Conservation (phyloP, 177 flowering plant genomes). For the Tripterygium wilfordii region DNA sequence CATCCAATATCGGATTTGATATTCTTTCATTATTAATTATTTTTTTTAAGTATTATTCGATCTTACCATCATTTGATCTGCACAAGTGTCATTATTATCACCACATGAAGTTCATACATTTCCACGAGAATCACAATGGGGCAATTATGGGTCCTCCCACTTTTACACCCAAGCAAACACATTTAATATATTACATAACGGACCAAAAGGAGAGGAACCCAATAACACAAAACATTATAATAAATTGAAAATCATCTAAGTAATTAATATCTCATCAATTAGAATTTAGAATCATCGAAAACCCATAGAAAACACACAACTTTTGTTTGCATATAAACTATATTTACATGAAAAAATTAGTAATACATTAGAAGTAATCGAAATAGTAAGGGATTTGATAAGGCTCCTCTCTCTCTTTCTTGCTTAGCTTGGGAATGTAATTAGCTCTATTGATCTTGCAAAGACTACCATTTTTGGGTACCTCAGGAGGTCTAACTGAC, state of each 20-base stretch:
- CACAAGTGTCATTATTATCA: constrained; percentile 29
- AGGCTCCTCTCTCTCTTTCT: constrained; percentile 56
- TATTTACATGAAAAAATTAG: background rate
- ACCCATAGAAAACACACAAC: constrained; percentile 2
- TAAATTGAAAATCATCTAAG: background rate
- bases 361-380: constrained; percentile 54
- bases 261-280: background rate
- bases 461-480: constrained; percentile 39
- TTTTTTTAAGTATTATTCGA: no score
- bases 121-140: constrained; percentile 25
- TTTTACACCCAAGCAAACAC: constrained; percentile 13
- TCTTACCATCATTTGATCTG: constrained; percentile 23
- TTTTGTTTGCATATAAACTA: constrained; percentile 1
- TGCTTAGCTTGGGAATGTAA: constrained; percentile 35
- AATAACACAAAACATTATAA: background rate
- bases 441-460: constrained; percentile 20
- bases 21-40: no score
- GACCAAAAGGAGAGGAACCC: background rate
- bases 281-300: constrained; percentile 1
- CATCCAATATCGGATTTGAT: no score
- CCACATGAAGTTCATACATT: constrained; percentile 33
- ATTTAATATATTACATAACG: background rate
- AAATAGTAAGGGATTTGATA: constrained; percentile 63
- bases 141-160: constrained; percentile 23
- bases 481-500: constrained; percentile 72